These are phyloP conservation scores for Phytophthora pinifolia DNA, from an alignment of 352 stramenopile species.

Conservation along the genomic window DNA sequence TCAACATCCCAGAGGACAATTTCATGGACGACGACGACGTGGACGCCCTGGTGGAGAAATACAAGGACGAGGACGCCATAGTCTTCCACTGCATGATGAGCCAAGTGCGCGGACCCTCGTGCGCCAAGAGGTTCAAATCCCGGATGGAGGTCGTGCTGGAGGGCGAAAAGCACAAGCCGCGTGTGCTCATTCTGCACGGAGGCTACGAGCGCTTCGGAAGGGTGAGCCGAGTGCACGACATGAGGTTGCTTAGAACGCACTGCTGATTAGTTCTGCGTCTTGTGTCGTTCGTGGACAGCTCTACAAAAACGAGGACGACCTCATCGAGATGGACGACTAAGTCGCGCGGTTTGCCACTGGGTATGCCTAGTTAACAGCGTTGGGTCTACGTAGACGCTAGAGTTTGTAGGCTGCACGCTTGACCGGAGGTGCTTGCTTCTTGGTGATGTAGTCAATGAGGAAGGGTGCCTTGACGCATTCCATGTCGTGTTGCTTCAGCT, in stretches of 20 bases:
- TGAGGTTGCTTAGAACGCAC: conserved; percentile 5
- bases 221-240: conserved; percentile 25
- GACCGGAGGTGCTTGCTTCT: conserved; percentile 63
- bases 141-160: conserved; percentile 58
- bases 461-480: conserved; percentile 79
- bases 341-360: neutral
- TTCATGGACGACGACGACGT: conserved; percentile 85
- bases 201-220: conserved; percentile 68
- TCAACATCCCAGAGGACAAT: conserved; percentile 79
- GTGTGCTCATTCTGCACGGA: conserved; percentile 68
- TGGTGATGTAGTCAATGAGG: conserved; percentile 86
- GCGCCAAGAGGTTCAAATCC: conserved; percentile 70
- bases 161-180: conserved; percentile 43
- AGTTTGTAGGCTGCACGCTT: conserved; percentile 53
- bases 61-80: conserved; percentile 61
- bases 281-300: conserved; percentile 32
- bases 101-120: conserved; percentile 80
- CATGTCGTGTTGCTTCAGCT: conserved; percentile 60
- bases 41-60: conserved; percentile 67
- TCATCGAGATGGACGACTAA: conserved; percentile 42
- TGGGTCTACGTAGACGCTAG: conserved; percentile 32
- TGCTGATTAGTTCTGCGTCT: conserved; percentile 25
- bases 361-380: conserved; percentile 3
- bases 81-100: conserved; percentile 91
- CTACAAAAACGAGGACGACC: conserved; percentile 48